Evolutionary conservation across 1,284 basidiomycete genomes (phyloP).

Genomic region (Omphalotus olearius): DNA sequence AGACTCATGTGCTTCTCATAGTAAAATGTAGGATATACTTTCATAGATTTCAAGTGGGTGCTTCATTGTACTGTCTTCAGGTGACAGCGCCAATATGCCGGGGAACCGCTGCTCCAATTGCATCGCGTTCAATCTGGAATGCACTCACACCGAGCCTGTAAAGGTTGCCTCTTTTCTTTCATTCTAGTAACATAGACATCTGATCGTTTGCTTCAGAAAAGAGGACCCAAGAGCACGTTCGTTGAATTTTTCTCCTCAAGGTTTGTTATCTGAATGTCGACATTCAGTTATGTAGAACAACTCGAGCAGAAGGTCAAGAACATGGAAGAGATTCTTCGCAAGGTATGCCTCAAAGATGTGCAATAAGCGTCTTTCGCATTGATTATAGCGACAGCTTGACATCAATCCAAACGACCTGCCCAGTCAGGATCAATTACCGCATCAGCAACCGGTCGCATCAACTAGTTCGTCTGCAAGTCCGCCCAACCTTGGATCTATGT

Average conservation of each 20-base stretch:
- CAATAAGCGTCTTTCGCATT: neutral
- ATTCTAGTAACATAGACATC: neutral
- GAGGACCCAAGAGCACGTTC: constrained; percentile 57
- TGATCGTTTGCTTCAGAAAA: constrained; percentile 36
- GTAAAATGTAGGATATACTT: constrained; percentile 26
- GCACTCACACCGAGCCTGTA: constrained; percentile 58
- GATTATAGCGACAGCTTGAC: neutral
- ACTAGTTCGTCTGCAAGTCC: neutral
- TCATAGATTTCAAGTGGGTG: neutral
- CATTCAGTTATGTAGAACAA: constrained; percentile 46
- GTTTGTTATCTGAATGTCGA: neutral
- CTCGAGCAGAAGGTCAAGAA: constrained; percentile 54
- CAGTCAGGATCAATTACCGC: neutral
- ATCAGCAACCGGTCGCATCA: neutral
- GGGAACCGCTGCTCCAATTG: constrained; percentile 66
- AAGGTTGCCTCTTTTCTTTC: constrained; percentile 33
- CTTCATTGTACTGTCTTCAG: constrained; percentile 22
- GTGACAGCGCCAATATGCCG: constrained; percentile 50
- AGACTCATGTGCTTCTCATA: constrained; percentile 7
- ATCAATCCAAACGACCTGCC: constrained; percentile 7
- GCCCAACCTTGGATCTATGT: constrained; percentile 5
- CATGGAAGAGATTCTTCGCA: constrained; percentile 50
- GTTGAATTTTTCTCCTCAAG: neutral
- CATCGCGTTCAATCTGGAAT: constrained; percentile 55
- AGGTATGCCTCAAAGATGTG: constrained; percentile 25